phyloP scores from a whole-genome alignment of 257 asterid genomes.

The Fraxinus excelsior region DNA sequence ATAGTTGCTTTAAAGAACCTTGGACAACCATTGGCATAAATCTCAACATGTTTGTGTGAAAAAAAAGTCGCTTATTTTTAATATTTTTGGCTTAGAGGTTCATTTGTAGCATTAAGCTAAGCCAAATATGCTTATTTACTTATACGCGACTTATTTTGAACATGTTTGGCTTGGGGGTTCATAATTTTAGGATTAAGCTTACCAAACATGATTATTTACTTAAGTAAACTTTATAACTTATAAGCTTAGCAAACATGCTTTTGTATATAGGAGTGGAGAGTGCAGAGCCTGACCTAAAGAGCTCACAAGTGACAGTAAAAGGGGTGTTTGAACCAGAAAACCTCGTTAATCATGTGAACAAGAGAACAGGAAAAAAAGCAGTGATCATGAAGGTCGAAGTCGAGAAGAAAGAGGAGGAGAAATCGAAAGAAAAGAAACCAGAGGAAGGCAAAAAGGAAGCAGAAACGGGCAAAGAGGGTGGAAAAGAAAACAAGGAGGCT shows the following conservation, averaged over 20 bases:
- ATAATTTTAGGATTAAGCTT: neutral
- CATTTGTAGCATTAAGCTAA: no score
- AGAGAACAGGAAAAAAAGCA: constrained; percentile 74
- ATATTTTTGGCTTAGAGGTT: no score
- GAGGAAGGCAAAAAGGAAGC: neutral
- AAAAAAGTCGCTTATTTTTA: no score
- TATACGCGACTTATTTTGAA: neutral
- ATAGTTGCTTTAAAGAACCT: no score
- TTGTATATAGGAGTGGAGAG: constrained; percentile 65
- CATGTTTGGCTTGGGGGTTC: neutral
- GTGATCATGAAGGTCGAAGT: constrained; percentile 60
- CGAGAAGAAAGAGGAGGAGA: constrained; percentile 57
- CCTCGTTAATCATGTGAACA: constrained; percentile 57
- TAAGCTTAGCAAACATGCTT: neutral
- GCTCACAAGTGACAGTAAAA: constrained; percentile 72
- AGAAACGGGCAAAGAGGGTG: constrained; percentile 34
- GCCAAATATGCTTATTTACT: no score
- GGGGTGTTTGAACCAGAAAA: constrained; percentile 67
- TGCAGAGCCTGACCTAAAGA: constrained; percentile 80
- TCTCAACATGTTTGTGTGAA: no score
- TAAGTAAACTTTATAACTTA: neutral
- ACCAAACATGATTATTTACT: neutral
- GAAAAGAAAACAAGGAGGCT: constrained; percentile 29
- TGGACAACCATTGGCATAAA: no score
- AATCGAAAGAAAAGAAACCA: constrained; percentile 33